These are phyloP conservation scores for Torulaspora delbrueckii DNA, from an alignment of 805 yeast species.

Conservation along the genomic window DNA sequence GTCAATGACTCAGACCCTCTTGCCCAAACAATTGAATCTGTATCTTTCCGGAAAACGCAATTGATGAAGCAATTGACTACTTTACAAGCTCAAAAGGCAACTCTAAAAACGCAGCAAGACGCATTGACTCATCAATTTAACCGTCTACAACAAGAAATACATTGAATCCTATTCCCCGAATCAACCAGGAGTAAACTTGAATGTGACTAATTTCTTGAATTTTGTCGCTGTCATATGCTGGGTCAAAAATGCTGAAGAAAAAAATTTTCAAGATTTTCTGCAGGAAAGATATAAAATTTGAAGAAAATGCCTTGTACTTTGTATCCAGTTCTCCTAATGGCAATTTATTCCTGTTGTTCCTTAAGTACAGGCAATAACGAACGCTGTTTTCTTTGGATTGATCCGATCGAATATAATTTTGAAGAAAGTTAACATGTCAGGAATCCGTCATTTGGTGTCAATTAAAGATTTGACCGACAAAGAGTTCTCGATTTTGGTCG, in stretches of 20 bases:
- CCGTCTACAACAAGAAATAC: neutral
- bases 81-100: conserved; percentile 5
- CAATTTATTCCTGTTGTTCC: conserved; percentile 16
- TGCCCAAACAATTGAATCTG: conserved; percentile 4
- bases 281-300: conserved; percentile 1
- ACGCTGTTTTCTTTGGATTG: neutral
- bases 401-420: neutral
- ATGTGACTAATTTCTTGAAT: neutral
- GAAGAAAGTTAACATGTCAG: conserved; percentile 1
- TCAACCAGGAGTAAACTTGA: neutral
- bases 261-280: neutral
- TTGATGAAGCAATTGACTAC: conserved; percentile 10
- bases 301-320: neutral
- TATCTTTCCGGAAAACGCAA: conserved; percentile 8
- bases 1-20: conserved; percentile 3
- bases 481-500: conserved; percentile 68
- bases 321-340: neutral
- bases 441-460: conserved; percentile 66
- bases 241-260: neutral
- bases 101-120: conserved; percentile 1
- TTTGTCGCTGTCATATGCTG: neutral
- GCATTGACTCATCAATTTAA: neutral
- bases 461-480: conserved; percentile 70
- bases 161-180: neutral
- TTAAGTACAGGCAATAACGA: conserved; percentile 34